phyloP scores from a whole-genome alignment of 176 grass and related monocot species.

The Triticum monococcum region DNA sequence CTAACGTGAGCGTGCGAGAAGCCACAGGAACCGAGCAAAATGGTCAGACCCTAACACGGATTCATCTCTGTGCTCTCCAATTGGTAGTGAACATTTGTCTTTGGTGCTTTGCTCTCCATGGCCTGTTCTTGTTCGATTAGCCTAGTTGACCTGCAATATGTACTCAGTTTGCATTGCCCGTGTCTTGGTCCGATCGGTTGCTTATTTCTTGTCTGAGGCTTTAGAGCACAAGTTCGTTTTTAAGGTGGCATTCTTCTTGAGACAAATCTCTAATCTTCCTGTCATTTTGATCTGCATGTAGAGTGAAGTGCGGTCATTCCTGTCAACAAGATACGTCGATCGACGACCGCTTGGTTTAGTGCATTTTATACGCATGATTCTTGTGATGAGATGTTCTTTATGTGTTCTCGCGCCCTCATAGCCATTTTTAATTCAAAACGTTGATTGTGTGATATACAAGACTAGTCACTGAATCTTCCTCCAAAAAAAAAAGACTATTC shows the following conservation, averaged over 20 bases:
- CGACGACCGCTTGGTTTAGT: no score
- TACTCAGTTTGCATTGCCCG: not conserved
- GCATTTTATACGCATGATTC: no score
- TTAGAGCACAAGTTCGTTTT: not conserved
- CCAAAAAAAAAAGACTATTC: no score
- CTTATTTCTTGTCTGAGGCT: not conserved
- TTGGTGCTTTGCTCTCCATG: not conserved
- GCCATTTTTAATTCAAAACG: not conserved
- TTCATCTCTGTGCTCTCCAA: no score
- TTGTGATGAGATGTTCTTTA: not conserved
- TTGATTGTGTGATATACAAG: not conserved
- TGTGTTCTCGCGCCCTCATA: no score
- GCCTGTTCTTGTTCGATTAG: not conserved
- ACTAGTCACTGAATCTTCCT: no score
- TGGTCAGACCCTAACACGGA: not conserved
- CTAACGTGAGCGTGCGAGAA: not conserved
- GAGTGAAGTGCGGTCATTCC: not conserved
- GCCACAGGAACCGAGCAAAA: constrained; percentile 11
- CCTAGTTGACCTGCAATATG: not conserved
- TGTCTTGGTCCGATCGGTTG: not conserved
- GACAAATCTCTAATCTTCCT: not conserved
- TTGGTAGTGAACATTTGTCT: no score
- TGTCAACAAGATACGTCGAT: no score
- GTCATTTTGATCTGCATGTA: not conserved
- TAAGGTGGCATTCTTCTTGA: not conserved